Evolutionary conservation across 331 rosid species (phyloP).

Genomic region (Quercus lobata): DNA sequence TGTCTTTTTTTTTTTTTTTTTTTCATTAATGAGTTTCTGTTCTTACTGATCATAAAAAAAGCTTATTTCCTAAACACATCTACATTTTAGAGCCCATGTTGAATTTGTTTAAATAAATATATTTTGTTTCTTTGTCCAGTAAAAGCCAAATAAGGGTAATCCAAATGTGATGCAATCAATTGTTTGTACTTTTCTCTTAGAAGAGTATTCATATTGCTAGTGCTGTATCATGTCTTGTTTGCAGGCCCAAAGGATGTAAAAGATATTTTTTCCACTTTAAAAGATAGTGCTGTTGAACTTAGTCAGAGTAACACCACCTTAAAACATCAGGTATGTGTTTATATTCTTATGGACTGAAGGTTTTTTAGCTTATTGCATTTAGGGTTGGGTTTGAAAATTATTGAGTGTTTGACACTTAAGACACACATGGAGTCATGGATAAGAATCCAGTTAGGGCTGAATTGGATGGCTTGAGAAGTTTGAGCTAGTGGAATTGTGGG

Average conservation of each 20-base stretch:
- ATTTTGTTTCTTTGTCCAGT: not conserved
- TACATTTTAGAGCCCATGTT: not conserved
- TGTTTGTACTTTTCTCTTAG: not conserved
- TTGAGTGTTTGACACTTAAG: not conserved
- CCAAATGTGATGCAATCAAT: not conserved
- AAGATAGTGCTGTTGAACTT: constrained; percentile 70
- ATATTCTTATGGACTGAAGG: constrained; percentile 8
- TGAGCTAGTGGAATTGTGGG: not conserved
- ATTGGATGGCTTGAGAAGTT: not conserved
- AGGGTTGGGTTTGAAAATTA: constrained; percentile 3
- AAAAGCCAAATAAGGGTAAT: not conserved
- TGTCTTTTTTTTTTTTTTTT: too few species aligned
- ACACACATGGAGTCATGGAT: not conserved
- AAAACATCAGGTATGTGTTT: constrained; percentile 59
- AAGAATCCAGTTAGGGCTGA: not conserved
- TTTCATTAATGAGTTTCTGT: not conserved
- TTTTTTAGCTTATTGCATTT: not conserved
- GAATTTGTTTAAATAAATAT: too few species aligned
- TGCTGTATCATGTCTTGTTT: constrained; percentile 14
- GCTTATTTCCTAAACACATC: not conserved
- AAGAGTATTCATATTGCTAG: constrained; percentile 7
- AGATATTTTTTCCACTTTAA: constrained; percentile 59
- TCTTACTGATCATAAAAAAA: too few species aligned
- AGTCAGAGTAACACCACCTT: constrained; percentile 47
- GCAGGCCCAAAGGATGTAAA: constrained; percentile 82